A percentile compares a stretch with the other conserved stretches of the same genome.
Evolutionary conservation across 805 yeast species (phyloP).

Genomic region (Candida arabinofermentans): DNA sequence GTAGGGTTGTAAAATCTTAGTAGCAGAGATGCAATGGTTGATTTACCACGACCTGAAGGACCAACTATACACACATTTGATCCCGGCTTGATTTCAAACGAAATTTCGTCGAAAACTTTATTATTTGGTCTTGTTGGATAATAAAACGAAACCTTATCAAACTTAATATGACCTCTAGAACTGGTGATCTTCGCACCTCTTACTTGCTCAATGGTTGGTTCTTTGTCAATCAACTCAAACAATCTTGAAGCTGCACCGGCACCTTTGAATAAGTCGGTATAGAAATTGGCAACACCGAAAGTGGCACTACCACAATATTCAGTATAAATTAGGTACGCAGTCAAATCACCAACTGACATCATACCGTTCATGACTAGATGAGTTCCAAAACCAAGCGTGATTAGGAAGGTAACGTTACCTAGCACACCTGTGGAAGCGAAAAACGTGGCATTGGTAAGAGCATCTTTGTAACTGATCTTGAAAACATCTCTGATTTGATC

Average conservation of each 20-base stretch:
- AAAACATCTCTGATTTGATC: conserved; percentile 64
- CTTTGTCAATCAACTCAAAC: conserved; percentile 79
- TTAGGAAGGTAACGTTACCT: conserved; percentile 75
- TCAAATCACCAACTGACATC: conserved; percentile 82
- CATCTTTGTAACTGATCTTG: conserved; percentile 75
- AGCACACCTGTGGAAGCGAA: conserved; percentile 78
- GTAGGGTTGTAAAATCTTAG: conserved; percentile 81
- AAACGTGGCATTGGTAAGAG: conserved; percentile 72
- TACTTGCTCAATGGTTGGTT: conserved; percentile 68
- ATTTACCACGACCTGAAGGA: conserved; percentile 93
- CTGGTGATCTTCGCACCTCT: conserved; percentile 48
- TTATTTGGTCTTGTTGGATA: conserved; percentile 86
- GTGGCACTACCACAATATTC: conserved; percentile 91
- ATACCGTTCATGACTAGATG: conserved; percentile 68
- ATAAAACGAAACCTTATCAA: conserved; percentile 62
- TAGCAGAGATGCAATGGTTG: conserved; percentile 78
- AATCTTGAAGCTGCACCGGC: conserved; percentile 93
- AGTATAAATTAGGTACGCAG: conserved; percentile 93
- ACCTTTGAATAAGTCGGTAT: conserved; percentile 94
- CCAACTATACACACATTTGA: conserved; percentile 93
- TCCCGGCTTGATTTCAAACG: conserved; percentile 68
- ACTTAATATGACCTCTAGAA: conserved; percentile 55
- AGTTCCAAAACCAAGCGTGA: conserved; percentile 77
- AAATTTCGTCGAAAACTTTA: conserved; percentile 57
- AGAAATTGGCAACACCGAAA: conserved; percentile 86